Base-by-base conservation (phyloP, 306 rosid species). In the Cucurbita maxima region DNA sequence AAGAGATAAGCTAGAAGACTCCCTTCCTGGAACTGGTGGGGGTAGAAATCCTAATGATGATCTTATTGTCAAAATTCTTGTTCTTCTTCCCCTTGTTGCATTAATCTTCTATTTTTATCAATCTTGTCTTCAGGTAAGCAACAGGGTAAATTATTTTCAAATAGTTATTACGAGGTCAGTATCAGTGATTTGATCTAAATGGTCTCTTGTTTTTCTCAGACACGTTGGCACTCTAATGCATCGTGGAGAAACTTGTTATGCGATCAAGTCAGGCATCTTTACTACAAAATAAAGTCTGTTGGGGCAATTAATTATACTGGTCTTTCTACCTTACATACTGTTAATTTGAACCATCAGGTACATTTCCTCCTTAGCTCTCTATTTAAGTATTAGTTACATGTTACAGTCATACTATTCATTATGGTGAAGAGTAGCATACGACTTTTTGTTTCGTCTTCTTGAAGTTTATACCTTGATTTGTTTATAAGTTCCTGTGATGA, bases 1-100 rank as follows among this genome's bases (percentile, higher is more conserved):
- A 71, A 88, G 99, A 84, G 90, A 75, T 75, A 81, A 79, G 76
- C 97, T 95, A 47, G 83, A 73, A 70, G 99, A 88, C 76, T 72
- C 99, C 76, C 96, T 95, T 76, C 96, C 97, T 15, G 96, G 97
- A 77, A 88, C 99, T 45, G 84, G 89, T 81, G 90, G 93, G 19
- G 99, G 99, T 38, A 85, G 81, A 83, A 89, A 88, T 79, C 96
- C 96, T 38, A 86, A 79, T 55, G 97, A 91, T 76, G 82, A 79
- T 78, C 81, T 91, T 83, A 76, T 89, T 77, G 96, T 95, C 84
- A 89, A 83, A 62, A 79, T 91, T 82, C 96, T 95, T 59, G 79
- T 82, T 83, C 76, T 86, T 67, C 82, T 95, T 51, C 99, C 99
- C 16, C 47, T 91, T 61, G 84, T 84, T 79, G 90, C 88, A 71